Base-by-base conservation (phyloP, 2,329 filamentous ascomycete genomes). In the Parascedosporium putredinis region DNA sequence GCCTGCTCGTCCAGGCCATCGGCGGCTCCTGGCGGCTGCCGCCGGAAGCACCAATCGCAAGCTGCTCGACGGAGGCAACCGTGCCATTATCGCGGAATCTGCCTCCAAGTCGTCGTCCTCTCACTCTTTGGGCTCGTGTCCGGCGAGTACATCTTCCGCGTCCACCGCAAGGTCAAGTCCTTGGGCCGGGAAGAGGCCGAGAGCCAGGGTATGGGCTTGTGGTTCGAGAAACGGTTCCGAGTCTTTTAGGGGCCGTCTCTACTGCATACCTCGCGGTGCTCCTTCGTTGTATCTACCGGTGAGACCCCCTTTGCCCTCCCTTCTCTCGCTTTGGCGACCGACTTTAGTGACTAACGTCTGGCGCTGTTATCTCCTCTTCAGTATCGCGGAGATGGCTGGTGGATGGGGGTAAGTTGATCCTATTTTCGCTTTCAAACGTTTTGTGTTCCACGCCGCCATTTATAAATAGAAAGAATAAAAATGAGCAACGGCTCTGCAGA, bases 361-460 rank as follows among this genome's bases (percentile, higher is more conserved):
- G 5, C 2, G 34, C 43, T 14, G 43, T 20, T 7, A 4, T 42
- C 10, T 4, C 34, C 24, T 14, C 24, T 18, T 22, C 49, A 79
- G 77, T 57, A 75, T 83, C 49, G 75, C 73, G 1, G 79, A 83
- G 60, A 81, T 83, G 76, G 73, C 75, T 2, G 76, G 76, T 23
- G 79, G 80, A 18, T 84, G 79, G 78, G 76, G 75, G 47, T 49
- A 33, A 31, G 47, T 46, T 22, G 16, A 1, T 45, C 22, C n/a
- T 45, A 23, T 25, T 16, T 9, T 18, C 5, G 24, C 43, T 29
- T 14, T 24, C 12, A 16, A 7, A n/a, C 45, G n/a, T n/a, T n/a
- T n/a, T n/a, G n/a, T n/a, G n/a, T n/a, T n/a, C n/a, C n/a, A n/a
- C n/a, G n/a, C n/a, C n/a, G n/a, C n/a, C n/a, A n/a, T n/a, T n/a